Base-by-base conservation (phyloP, 2,329 filamentous ascomycete species). In the Bipolaris zeicola region DNA sequence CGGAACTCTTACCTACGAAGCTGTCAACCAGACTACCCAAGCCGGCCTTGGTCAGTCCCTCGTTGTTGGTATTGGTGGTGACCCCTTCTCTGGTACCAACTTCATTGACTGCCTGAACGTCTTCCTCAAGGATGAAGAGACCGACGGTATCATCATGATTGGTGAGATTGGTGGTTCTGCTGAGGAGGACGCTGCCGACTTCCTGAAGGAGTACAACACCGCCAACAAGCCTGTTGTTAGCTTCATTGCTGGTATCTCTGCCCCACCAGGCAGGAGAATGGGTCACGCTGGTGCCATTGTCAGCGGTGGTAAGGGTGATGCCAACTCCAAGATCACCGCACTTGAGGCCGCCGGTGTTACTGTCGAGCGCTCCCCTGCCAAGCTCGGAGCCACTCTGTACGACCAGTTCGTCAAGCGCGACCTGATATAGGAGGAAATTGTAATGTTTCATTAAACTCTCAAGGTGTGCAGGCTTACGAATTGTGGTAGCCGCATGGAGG, bases 121-220 rank as follows among this genome's bases (percentile, higher is more conserved):
- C 76, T 99, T 99, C 87, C 87, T 96, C 71, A 85, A 96, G 79
- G 95, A 99, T 79, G 85, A 89, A 78, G 92, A 96, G 83, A 99
- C 95, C 37, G 95, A 99, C 77, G 95, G 95, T 76, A 97, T 99
- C 82, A 97, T 99, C 83, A 97, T 99, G 95, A 98, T 99, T 78
- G 95, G 95, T 77, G 95, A 98, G 84, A 98, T 99, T 77, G 95
- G 95, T 80, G 95, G 95, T 63, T 91, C 90, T 59, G 95, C 95
- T 58, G 95, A 99, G 83, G 95, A 99, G 83, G 95, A 99, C 73
- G 95, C 95, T 37, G 94, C 95, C 72, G 95, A 98, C 73, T 99
- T 96, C 85, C 82, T 98, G 76, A 92, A 90, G 83, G 84, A 87
- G 77, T 87, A 95, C 85, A 98, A 99, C 86, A 93, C 88, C 58